Conservation (phyloP, 352 stramenopile species). For the Thraustotheca clavata region DNA sequence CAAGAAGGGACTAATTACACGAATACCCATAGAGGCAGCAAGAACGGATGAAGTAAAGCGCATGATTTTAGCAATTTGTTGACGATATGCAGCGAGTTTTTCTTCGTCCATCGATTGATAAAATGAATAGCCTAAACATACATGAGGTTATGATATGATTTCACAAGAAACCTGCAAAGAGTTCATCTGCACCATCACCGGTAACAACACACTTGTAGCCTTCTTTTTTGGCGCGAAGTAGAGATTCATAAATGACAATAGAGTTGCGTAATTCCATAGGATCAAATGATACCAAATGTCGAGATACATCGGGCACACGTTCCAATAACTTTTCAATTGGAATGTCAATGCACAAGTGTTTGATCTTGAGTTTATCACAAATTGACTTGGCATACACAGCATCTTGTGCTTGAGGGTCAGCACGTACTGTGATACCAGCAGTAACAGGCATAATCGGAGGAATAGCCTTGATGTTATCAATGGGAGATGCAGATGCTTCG, state of each 20-base stretch:
- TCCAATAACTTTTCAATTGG: slow-evolving; percentile 46
- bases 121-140: slow-evolving; percentile 57
- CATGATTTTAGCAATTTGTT: slow-evolving; percentile 71
- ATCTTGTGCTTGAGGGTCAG: slow-evolving; percentile 31
- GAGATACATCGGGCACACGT: slow-evolving; percentile 32
- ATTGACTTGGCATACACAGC: slow-evolving; percentile 38
- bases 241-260: slow-evolving; percentile 69
- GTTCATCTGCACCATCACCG: slow-evolving; percentile 79
- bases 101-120: slow-evolving; percentile 56
- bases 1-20: slow-evolving; percentile 69
- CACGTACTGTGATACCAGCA: slow-evolving; percentile 47
- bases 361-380: slow-evolving; percentile 31
- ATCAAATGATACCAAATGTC: slow-evolving; percentile 61
- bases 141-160: background rate
- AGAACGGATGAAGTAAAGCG: slow-evolving; percentile 73
- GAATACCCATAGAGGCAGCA: slow-evolving; percentile 45
- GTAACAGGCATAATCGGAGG: slow-evolving; percentile 39
- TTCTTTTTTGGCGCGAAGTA: slow-evolving; percentile 38
- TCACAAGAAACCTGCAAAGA: slow-evolving; percentile 61
- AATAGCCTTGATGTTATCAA: slow-evolving; percentile 23
- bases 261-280: slow-evolving; percentile 84
- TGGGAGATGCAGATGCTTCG: slow-evolving; percentile 37
- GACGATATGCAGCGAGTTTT: slow-evolving; percentile 52
- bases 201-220: slow-evolving; percentile 65
- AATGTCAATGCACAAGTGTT: slow-evolving; percentile 51